phyloP scores from a whole-genome alignment of 2,329 filamentous ascomycete genomes.

The Claviceps sorghi region DNA sequence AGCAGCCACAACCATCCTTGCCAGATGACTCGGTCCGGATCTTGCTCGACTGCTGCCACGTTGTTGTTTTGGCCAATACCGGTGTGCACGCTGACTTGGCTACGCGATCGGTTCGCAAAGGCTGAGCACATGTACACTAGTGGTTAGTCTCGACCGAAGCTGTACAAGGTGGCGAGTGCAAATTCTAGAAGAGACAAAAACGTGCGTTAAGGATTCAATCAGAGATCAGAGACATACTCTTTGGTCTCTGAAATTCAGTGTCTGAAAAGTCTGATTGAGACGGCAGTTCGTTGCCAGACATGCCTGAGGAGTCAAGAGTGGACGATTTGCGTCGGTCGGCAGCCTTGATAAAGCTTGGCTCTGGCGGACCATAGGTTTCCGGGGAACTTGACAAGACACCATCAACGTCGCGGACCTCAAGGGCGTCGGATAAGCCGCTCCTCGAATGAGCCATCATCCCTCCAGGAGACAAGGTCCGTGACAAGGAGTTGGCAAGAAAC shows the following conservation, averaged over 20 bases:
- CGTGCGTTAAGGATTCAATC: not conserved
- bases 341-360: constrained; percentile 18
- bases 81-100: constrained; percentile 42
- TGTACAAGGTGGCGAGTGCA: not conserved
- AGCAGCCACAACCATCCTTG: constrained; percentile 82
- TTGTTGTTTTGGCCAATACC: constrained; percentile 3
- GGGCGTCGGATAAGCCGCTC: constrained; percentile 3
- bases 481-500: constrained; percentile 52
- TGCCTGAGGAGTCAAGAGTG: constrained; percentile 47
- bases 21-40: constrained; percentile 81
- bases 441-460: constrained; percentile 2
- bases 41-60: constrained; percentile 34
- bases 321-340: constrained; percentile 42
- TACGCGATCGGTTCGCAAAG: constrained; percentile 37
- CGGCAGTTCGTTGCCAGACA: constrained; percentile 51
- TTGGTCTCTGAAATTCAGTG: constrained; percentile 33
- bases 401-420: constrained; percentile 22
- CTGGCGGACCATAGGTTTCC: constrained; percentile 31
- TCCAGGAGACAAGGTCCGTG: constrained; percentile 29
- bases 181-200: not conserved
- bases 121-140: not conserved
- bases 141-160: not conserved
- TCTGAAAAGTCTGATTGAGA: constrained; percentile 85
- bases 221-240: constrained; percentile 16
- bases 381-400: constrained; percentile 44